Conservation (phyloP, 345 rosid genomes). For the Eucalyptus shirleyi region DNA sequence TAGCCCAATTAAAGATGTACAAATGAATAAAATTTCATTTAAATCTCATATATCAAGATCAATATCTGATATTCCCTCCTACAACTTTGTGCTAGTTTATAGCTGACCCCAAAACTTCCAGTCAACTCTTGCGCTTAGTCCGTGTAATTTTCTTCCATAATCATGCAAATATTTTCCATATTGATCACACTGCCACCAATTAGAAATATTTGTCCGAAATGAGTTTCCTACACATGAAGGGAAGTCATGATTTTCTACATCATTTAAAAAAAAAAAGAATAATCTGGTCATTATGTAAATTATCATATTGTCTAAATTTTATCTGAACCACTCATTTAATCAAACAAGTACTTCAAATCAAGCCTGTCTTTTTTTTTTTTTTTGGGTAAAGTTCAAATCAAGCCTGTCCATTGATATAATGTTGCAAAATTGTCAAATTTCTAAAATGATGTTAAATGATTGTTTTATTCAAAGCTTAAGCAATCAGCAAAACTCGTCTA, state of each 20-base stretch:
- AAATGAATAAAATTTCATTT: not conserved
- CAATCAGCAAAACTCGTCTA: not conserved
- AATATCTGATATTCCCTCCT: not conserved
- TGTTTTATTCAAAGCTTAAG: not conserved
- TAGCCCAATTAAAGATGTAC: not conserved
- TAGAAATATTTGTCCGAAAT: not conserved
- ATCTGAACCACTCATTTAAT: not conserved
- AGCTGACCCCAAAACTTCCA: not conserved
- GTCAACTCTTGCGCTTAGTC: not conserved
- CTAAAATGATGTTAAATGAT: not conserved
- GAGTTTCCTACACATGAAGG: not conserved
- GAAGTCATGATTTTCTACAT: not conserved
- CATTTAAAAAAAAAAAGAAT: not conserved
- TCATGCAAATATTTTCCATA: not conserved
- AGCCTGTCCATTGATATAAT: not conserved
- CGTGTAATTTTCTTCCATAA: not conserved
- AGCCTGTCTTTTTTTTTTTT: not conserved
- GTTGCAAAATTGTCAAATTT: not conserved
- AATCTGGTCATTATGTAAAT: not conserved
- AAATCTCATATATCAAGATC: not conserved
- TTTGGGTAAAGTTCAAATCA: not conserved
- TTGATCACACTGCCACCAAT: not conserved
- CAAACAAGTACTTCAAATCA: not conserved
- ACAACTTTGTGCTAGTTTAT: not conserved
- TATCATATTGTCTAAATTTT: not conserved